Percentiles rank a stretch among this genome's conserved stretches.
Evolutionary conservation across 2,329 filamentous ascomycete genomes (phyloP).

Genomic region (Fonsecaea multimorphosa): DNA sequence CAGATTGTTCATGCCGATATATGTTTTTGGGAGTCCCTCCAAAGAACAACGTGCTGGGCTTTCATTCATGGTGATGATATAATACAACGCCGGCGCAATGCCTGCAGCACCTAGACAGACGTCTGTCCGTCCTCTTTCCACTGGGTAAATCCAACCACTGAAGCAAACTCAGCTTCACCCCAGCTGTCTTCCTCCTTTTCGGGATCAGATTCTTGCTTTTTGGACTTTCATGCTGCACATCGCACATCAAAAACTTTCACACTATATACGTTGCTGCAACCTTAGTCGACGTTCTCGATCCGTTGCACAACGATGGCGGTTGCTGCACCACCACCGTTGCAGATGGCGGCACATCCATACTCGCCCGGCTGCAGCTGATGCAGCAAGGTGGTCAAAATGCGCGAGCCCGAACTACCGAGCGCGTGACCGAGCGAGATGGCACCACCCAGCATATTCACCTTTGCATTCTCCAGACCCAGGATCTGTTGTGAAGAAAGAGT

Average conservation of each 20-base stretch:
- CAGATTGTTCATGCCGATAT: not conserved
- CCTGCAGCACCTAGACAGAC: slow-evolving; percentile 9
- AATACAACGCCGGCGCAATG: slow-evolving; percentile 28
- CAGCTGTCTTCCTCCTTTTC: not conserved
- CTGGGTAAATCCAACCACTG: too few species aligned
- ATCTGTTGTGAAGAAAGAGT: slow-evolving; percentile 61
- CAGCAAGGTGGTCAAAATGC: slow-evolving; percentile 86
- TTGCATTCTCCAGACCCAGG: slow-evolving; percentile 76
- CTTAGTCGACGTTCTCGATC: slow-evolving; percentile 62
- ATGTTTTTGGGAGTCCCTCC: not conserved
- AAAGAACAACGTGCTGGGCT: not conserved
- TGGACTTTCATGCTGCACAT: not conserved
- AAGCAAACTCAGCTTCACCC: not conserved
- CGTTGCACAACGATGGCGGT: slow-evolving; percentile 90
- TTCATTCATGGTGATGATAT: slow-evolving; percentile 1
- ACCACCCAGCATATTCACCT: slow-evolving; percentile 86
- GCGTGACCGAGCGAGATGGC: slow-evolving; percentile 93
- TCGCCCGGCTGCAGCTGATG: slow-evolving; percentile 91
- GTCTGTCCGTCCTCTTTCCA: not conserved
- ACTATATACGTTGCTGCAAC: not conserved
- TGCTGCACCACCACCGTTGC: slow-evolving; percentile 93
- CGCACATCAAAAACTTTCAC: not conserved
- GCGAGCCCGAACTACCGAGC: slow-evolving; percentile 87
- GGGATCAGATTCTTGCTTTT: not conserved
- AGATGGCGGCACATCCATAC: slow-evolving; percentile 94